A percentile compares a stretch with the other conserved stretches of the same genome.
Conservation (phyloP, 192 early-diverging fungal genomes). For the Umbelopsis vinacea region DNA sequence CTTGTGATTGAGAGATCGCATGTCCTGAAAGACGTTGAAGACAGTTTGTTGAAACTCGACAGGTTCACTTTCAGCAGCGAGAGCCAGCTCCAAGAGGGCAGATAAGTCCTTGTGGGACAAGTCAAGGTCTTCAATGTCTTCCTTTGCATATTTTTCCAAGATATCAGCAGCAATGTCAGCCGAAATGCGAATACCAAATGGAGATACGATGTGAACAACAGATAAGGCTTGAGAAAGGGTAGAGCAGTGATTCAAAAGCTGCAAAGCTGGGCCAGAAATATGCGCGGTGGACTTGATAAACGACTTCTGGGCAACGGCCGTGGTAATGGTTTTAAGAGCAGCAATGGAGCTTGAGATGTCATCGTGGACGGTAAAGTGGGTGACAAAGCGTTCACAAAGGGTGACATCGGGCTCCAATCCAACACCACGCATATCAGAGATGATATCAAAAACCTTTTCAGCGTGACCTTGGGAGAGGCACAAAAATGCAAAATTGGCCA, state of each 20-base stretch:
- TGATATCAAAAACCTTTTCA: slow-evolving; percentile 8
- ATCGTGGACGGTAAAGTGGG: background rate
- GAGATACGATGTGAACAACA: slow-evolving; percentile 1
- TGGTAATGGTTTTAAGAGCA: slow-evolving; percentile 14
- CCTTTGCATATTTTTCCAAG: slow-evolving; percentile 18
- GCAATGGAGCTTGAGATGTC: background rate
- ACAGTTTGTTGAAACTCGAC: slow-evolving; percentile 15
- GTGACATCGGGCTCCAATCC: slow-evolving; percentile 33
- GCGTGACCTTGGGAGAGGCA: slow-evolving; percentile 19
- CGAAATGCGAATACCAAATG: slow-evolving; percentile 7
- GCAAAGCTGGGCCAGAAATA: slow-evolving; percentile 1
- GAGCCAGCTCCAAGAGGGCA: slow-evolving; percentile 27
- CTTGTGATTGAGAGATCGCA: slow-evolving; percentile 23
- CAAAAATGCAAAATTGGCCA: slow-evolving; percentile 31
- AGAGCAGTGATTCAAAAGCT: background rate
- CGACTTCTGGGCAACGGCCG: slow-evolving; percentile 4
- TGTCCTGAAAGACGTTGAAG: slow-evolving; percentile 29
- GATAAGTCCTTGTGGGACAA: background rate
- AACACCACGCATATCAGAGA: slow-evolving; percentile 24
- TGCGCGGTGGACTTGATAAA: slow-evolving; percentile 13
- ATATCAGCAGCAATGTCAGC: background rate
- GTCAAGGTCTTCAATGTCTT: background rate
- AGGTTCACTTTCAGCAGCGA: background rate
- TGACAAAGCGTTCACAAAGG: slow-evolving; percentile 24
- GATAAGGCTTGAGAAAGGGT: slow-evolving; percentile 2